Evolutionary conservation across 1,284 basidiomycete species (phyloP).

Genomic region (Marasmius oreades): DNA sequence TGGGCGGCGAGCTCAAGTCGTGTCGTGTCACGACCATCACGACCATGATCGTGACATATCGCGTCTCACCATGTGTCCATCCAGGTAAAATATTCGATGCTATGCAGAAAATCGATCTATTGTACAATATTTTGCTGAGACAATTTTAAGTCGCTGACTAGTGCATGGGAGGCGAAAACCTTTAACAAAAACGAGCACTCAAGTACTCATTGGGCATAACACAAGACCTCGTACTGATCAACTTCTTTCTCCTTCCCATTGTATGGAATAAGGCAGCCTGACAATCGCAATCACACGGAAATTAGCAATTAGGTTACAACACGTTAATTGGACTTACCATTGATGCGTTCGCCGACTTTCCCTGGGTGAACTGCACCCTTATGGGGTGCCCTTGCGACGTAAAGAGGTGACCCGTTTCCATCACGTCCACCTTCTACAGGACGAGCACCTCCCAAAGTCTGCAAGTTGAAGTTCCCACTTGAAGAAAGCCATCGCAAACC

Average conservation of each 20-base stretch:
- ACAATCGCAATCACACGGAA: too few species aligned
- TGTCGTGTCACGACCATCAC: background rate
- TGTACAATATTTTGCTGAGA: background rate
- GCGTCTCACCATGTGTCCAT: too few species aligned
- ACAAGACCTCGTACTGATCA: slow-evolving; percentile 22
- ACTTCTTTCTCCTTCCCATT: slow-evolving; percentile 45
- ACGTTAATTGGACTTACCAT: slow-evolving; percentile 35
- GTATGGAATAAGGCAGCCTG: slow-evolving; percentile 51
- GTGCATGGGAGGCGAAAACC: background rate
- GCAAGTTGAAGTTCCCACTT: slow-evolving; percentile 42
- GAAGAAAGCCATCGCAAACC: slow-evolving; percentile 57
- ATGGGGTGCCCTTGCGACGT: slow-evolving; percentile 55
- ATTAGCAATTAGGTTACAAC: slow-evolving; percentile 7
- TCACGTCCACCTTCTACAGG: slow-evolving; percentile 71
- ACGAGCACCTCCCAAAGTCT: slow-evolving; percentile 35
- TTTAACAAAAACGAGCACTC: background rate
- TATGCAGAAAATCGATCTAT: too few species aligned
- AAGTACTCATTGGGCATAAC: slow-evolving; percentile 25
- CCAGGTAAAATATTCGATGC: too few species aligned
- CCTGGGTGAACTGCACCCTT: slow-evolving; percentile 56
- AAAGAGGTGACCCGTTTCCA: slow-evolving; percentile 55
- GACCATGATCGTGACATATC: background rate
- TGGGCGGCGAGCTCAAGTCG: background rate
- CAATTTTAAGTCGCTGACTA: too few species aligned
- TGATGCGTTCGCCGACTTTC: slow-evolving; percentile 54